A percentile compares a stretch with the other conserved stretches of the same genome.
These are phyloP conservation scores for Tagetes erecta DNA, from an alignment of 129 eudicot genomes.

Conservation along the genomic window DNA sequence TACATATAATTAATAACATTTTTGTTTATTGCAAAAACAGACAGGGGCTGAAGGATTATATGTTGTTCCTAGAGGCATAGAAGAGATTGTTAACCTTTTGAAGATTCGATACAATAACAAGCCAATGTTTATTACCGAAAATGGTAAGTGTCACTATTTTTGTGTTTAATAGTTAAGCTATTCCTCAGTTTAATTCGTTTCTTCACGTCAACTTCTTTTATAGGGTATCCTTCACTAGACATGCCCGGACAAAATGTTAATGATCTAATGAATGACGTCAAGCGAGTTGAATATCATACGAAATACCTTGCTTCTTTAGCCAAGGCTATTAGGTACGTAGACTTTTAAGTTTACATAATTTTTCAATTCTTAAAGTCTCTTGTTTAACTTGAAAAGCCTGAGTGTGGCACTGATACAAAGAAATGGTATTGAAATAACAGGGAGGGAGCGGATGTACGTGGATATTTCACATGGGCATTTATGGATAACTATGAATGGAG, in stretches of 20 bases:
- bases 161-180: not conserved
- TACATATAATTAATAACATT: not conserved
- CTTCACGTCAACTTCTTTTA: conserved; percentile 1
- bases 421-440: conserved; percentile 26
- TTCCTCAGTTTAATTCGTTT: not conserved
- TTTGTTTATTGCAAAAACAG: conserved; percentile 28
- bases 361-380: not conserved
- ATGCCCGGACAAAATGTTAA: conserved; percentile 15
- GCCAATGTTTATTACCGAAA: conserved; percentile 70
- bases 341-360: too few species aligned
- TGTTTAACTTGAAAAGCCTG: not conserved
- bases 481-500: conserved; percentile 77
- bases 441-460: conserved; percentile 74
- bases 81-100: conserved; percentile 45
- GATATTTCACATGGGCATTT: conserved; percentile 70
- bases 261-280: conserved; percentile 44
- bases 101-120: conserved; percentile 58
- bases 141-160: conserved; percentile 43
- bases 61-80: conserved; percentile 84
- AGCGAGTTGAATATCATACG: conserved; percentile 55
- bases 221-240: conserved; percentile 53
- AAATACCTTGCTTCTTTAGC: conserved; percentile 58
- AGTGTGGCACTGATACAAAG: not conserved
- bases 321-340: not conserved
- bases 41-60: conserved; percentile 35